Percentiles rank a stretch among this genome's conserved stretches.
These are phyloP conservation scores for Nitzschia palea DNA, from an alignment of 108 stramenopile genomes.

Conservation along the genomic window DNA sequence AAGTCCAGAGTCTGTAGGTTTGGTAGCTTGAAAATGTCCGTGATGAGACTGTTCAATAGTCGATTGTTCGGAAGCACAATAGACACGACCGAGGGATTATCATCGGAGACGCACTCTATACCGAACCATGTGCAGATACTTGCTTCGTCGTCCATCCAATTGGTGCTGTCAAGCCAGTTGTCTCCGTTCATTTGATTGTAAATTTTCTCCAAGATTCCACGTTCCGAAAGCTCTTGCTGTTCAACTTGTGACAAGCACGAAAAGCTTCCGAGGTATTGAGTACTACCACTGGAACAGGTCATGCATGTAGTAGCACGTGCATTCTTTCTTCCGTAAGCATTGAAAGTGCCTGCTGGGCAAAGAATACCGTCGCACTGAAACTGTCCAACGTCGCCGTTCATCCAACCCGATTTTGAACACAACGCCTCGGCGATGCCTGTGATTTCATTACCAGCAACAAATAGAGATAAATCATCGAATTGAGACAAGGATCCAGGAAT, in stretches of 20 bases:
- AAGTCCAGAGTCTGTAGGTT: conserved; percentile 39
- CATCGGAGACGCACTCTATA: conserved; percentile 40
- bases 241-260: conserved; percentile 28
- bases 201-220: conserved; percentile 54
- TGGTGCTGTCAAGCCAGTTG: conserved; percentile 36
- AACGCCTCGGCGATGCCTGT: conserved; percentile 29
- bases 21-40: conserved; percentile 30
- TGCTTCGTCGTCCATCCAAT: conserved; percentile 45
- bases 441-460: conserved; percentile 38
- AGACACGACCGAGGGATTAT: conserved; percentile 24
- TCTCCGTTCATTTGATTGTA: conserved; percentile 38
- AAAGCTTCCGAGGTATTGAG: conserved; percentile 33
- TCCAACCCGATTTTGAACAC: conserved; percentile 44
- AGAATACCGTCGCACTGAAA: conserved; percentile 79
- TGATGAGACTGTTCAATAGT: conserved; percentile 12
- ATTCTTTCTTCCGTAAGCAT: conserved; percentile 28
- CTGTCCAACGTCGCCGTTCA: conserved; percentile 50
- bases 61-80: conserved; percentile 43
- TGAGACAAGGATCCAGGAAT: conserved; percentile 44
- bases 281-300: conserved; percentile 32
- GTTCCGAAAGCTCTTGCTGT: conserved; percentile 33
- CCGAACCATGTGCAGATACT: conserved; percentile 58
- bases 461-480: conserved; percentile 30
- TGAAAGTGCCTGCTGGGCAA: conserved; percentile 69
- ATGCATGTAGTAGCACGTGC: conserved; percentile 15